phyloP scores from a whole-genome alignment of 2,329 filamentous ascomycete genomes.

The Didymella keratinophila region DNA sequence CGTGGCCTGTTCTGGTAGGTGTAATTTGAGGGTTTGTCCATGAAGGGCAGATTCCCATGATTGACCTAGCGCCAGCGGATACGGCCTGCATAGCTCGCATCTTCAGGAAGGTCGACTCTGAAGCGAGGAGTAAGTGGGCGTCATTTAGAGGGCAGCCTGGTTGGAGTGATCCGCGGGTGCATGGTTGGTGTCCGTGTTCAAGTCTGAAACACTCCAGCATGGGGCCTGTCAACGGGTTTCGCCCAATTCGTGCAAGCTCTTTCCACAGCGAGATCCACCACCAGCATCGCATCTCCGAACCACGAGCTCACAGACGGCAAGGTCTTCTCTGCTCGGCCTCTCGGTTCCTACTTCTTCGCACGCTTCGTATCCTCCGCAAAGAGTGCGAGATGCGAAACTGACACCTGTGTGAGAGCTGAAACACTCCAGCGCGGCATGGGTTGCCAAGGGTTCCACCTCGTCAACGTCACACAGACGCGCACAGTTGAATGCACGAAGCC shows the following conservation, averaged over 20 bases:
- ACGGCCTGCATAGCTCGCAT: conserved; percentile 15
- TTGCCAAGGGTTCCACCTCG: background rate
- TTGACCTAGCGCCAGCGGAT: conserved; percentile 17
- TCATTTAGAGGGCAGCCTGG: conserved; percentile 15
- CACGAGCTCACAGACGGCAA: conserved; percentile 1
- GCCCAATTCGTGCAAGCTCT: conserved; percentile 9
- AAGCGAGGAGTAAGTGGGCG: conserved; percentile 21
- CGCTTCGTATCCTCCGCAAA: background rate
- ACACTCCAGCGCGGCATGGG: conserved; percentile 7
- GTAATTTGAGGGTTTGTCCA: conserved; percentile 17
- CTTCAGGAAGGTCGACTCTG: conserved; percentile 19
- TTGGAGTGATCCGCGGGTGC: conserved; percentile 9
- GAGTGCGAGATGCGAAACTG: background rate
- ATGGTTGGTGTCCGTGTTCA: conserved; percentile 17
- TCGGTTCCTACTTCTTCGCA: background rate
- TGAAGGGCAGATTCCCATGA: conserved; percentile 18
- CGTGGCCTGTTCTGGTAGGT: conserved; percentile 17
- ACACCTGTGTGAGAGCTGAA: conserved; percentile 17
- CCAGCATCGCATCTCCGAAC: conserved; percentile 14
- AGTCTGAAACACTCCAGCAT: conserved; percentile 22
- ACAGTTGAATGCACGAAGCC: background rate
- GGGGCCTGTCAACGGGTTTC: conserved; percentile 15
- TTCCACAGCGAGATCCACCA: conserved; percentile 7
- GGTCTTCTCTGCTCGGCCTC: background rate
- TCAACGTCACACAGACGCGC: background rate